These are phyloP conservation scores for Cyberlindnera amylophila DNA, from an alignment of 805 yeast species.

Conservation along the genomic window DNA sequence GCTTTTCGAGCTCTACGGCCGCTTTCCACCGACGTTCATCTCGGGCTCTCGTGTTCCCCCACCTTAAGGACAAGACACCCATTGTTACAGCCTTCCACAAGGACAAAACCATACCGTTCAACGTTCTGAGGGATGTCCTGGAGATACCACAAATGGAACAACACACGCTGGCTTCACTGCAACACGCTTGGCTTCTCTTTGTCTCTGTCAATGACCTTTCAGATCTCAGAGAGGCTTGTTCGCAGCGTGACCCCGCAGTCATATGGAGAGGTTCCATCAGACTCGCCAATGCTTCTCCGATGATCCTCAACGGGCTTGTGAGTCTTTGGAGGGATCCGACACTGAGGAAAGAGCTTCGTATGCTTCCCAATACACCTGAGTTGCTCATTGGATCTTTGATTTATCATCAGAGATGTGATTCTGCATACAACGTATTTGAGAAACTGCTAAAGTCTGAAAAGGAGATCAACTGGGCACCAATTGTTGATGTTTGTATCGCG, in stretches of 20 bases:
- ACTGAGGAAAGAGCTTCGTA: conserved; percentile 1
- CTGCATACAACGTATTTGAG: conserved; percentile 11
- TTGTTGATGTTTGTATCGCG: conserved; percentile 13
- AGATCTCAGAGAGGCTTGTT: conserved; percentile 1
- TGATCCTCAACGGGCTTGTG: conserved; percentile 12
- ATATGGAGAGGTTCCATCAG: conserved; percentile 21
- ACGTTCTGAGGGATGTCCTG: conserved; percentile 21
- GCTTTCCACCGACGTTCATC: neutral
- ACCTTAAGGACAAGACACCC: conserved; percentile 17
- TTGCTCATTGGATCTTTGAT: conserved; percentile 13
- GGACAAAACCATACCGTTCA: conserved; percentile 19
- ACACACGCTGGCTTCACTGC: conserved; percentile 6
- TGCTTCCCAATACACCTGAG: conserved; percentile 15
- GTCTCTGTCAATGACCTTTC: conserved; percentile 12
- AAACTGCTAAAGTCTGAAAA: neutral
- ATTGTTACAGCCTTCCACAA: conserved; percentile 12
- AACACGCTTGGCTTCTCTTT: conserved; percentile 17
- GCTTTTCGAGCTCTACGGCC: neutral
- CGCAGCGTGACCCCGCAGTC: neutral
- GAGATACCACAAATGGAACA: conserved; percentile 9
- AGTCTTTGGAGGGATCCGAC: conserved; percentile 4
- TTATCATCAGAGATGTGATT: conserved; percentile 16
- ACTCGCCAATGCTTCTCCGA: conserved; percentile 15
- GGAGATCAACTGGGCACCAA: conserved; percentile 15
- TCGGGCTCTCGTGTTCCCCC: conserved; percentile 12